phyloP scores from a whole-genome alignment of 352 stramenopile genomes.

The Chrysophaeum taylorii region DNA sequence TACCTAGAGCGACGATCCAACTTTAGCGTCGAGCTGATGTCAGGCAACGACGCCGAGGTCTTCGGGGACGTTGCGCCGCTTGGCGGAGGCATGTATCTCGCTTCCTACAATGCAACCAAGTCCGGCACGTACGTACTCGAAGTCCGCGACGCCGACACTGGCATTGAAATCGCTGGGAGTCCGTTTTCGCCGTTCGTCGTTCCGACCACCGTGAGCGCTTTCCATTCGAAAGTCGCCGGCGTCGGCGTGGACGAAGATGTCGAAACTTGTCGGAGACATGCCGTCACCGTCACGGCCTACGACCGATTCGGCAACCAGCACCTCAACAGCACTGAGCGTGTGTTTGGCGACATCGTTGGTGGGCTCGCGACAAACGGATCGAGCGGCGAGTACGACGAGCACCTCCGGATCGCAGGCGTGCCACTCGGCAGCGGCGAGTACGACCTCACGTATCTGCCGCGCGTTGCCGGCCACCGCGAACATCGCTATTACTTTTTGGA shows the following conservation, averaged over 20 bases:
- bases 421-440: neutral
- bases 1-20: constrained; percentile 18
- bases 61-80: constrained; percentile 15
- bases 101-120: constrained; percentile 22
- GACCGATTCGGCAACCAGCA: neutral
- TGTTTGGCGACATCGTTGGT: neutral
- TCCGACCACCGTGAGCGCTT: constrained; percentile 19
- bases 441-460: neutral
- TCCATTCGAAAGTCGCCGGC: constrained; percentile 20
- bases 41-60: neutral
- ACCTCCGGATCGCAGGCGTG: neutral
- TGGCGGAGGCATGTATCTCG: constrained; percentile 20
- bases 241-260: constrained; percentile 1
- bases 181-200: constrained; percentile 25
- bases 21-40: constrained; percentile 25
- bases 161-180: constrained; percentile 19
- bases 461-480: neutral
- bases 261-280: neutral
- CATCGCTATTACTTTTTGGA: neutral
- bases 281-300: neutral
- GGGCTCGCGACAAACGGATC: neutral
- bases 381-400: neutral
- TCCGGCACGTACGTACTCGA: constrained; percentile 24
- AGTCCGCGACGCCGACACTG: constrained; percentile 14
- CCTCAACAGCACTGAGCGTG: neutral